A percentile compares a stretch with the other conserved stretches of the same genome.
Evolutionary conservation across 345 rosid genomes (phyloP).

Genomic region (Camelina laxa): DNA sequence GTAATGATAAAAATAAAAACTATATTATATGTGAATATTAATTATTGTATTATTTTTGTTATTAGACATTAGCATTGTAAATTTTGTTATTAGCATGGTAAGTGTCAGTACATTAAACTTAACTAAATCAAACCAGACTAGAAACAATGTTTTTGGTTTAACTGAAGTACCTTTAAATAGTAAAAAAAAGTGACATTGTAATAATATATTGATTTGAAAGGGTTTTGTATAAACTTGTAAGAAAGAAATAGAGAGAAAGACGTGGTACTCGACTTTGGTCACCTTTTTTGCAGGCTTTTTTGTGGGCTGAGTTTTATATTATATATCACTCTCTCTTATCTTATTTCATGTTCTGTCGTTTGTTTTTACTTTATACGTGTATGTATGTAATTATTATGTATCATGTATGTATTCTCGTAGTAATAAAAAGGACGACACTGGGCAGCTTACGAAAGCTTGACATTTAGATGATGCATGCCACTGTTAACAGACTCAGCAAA

Average conservation of each 20-base stretch:
- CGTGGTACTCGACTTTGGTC: conserved; percentile 1
- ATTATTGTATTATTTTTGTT: neutral
- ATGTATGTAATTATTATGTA: too few species aligned
- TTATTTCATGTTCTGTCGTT: neutral
- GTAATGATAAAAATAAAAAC: neutral
- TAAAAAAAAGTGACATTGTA: neutral
- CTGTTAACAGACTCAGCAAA: conserved; percentile 27
- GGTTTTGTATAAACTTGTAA: conserved; percentile 6
- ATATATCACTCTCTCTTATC: conserved; percentile 4
- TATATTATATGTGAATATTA: neutral
- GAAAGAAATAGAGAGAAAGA: neutral
- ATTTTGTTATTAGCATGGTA: too few species aligned
- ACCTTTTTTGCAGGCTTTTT: conserved; percentile 16
- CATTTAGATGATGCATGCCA: conserved; percentile 1
- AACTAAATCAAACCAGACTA: neutral
- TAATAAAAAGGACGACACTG: conserved; percentile 13
- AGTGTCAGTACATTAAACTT: too few species aligned
- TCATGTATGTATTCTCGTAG: neutral
- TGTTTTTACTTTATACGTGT: neutral
- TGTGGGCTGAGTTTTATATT: too few species aligned
- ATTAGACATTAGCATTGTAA: too few species aligned
- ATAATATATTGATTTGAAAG: neutral
- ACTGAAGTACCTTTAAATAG: neutral
- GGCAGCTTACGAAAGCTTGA: conserved; percentile 20
- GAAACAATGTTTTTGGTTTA: neutral